phyloP scores from a whole-genome alignment of 768 basidiomycete species.

The Amanita jacksonii region DNA sequence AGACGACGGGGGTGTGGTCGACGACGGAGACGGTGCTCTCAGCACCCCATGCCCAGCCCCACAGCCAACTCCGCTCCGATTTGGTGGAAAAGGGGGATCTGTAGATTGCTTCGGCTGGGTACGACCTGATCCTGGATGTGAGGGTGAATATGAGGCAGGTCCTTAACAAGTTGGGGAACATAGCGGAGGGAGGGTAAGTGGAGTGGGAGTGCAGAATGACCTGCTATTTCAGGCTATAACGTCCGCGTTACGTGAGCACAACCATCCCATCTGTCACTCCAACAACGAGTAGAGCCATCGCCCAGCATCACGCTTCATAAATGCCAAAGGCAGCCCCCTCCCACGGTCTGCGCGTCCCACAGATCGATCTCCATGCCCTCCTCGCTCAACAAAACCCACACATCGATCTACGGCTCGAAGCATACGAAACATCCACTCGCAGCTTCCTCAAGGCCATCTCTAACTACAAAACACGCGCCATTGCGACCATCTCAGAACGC shows the following conservation, averaged over 20 bases:
- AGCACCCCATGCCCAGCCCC: slow-evolving; percentile 62
- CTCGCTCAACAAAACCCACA: slow-evolving; percentile 46
- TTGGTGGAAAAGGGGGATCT: slow-evolving; percentile 24
- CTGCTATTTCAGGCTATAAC: too few species aligned
- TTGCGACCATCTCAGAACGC: slow-evolving; percentile 58
- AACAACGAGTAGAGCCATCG: too few species aligned
- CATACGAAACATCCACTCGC: slow-evolving; percentile 55
- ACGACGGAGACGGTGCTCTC: slow-evolving; percentile 69
- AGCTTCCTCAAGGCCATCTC: slow-evolving; percentile 68
- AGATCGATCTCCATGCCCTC: slow-evolving; percentile 51
- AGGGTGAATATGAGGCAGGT: slow-evolving; percentile 15
- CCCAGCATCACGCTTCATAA: too few species aligned
- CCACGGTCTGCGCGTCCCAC: slow-evolving; percentile 36
- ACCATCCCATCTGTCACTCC: too few species aligned
- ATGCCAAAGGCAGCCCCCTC: too few species aligned
- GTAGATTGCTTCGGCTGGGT: slow-evolving; percentile 21
- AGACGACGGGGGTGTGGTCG: slow-evolving; percentile 61
- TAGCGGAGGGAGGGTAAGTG: slow-evolving; percentile 9
- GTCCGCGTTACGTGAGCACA: neutral
- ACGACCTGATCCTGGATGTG: slow-evolving; percentile 10
- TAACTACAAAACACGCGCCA: slow-evolving; percentile 63
- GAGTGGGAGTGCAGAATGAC: neutral
- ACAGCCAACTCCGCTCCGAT: slow-evolving; percentile 46
- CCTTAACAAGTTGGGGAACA: slow-evolving; percentile 18
- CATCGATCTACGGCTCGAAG: slow-evolving; percentile 53